Evolutionary conservation across 345 rosid species (phyloP), one percentile per base, ranked within the genome.

Genomic region (Eucalyptus marginata): DNA sequence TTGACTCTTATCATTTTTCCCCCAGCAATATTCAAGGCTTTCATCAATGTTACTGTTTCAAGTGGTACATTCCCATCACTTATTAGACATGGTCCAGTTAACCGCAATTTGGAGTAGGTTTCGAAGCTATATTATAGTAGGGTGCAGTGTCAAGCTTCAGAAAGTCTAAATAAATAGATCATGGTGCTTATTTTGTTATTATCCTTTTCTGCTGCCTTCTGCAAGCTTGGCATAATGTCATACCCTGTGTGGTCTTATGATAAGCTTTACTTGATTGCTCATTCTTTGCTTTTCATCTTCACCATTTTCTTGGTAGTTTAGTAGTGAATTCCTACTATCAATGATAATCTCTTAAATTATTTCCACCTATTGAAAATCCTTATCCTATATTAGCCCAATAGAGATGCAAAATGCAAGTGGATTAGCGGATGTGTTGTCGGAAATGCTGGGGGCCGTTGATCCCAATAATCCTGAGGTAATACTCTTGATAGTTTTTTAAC

Each of bases 361-460:
- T 40, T 76, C 47, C 27, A 40, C 29, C 24, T 36, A 40, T 76
- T 76, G 25, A 76, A 31, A 40, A 91, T 93, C 89, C 43, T 86
- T 31, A 56, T 56, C 20, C 40, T 52, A 43, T 86, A 33, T 95
- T 95, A 97, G 99, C 90, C 86, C 90, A 91, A 90, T 92, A 54
- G 99, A 97, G 93, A 95, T 97, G 92, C 95, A 94, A 92, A 95
- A 88, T 88, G 99, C 99, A 84, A 90, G 43, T 86, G 97, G 96
- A 87, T 71, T 95, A 80, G 95, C 96, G 51, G 98, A 95, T 92
- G 93, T 97, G 86, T 92, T 97, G 91, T 90, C 87, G 90, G 99
- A 97, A 93, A 96, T 97, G 96, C 97, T 97, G 84, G 91, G 96
- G 88, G 99, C 98, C 86, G 89, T 97, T 92, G 98, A 96, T 93